These are phyloP conservation scores for Calonectria hawksworthii DNA, from an alignment of 2,329 filamentous ascomycete species.

Conservation along the genomic window DNA sequence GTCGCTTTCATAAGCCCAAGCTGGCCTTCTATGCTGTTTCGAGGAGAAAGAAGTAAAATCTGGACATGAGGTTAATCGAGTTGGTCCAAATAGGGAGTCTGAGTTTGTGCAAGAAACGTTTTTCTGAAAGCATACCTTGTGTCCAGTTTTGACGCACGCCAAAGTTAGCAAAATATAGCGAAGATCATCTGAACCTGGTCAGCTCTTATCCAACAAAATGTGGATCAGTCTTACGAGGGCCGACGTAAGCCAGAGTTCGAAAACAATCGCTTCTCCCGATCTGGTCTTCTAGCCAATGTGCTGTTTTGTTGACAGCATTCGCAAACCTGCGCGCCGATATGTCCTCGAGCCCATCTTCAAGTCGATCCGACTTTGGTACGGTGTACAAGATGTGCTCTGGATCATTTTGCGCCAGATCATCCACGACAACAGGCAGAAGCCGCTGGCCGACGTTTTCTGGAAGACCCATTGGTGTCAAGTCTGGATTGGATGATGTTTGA, in stretches of 20 bases:
- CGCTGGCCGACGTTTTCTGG: neutral
- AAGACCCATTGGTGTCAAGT: neutral
- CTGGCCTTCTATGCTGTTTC: neutral
- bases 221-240: neutral
- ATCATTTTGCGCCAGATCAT: neutral
- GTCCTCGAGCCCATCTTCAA: neutral
- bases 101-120: neutral
- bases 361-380: neutral
- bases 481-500: neutral
- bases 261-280: neutral
- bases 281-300: neutral
- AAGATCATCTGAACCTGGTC: neutral
- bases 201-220: neutral
- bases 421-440: neutral
- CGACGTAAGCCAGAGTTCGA: neutral
- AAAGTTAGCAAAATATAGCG: neutral
- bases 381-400: neutral
- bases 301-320: neutral
- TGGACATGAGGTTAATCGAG: neutral
- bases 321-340: neutral
- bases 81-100: neutral
- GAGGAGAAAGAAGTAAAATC: neutral
- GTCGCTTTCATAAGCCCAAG: neutral
- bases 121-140: neutral
- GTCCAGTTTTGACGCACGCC: neutral